These are phyloP conservation scores for Globisporangium sylvaticum DNA, from an alignment of 352 stramenopile species.

Conservation along the genomic window DNA sequence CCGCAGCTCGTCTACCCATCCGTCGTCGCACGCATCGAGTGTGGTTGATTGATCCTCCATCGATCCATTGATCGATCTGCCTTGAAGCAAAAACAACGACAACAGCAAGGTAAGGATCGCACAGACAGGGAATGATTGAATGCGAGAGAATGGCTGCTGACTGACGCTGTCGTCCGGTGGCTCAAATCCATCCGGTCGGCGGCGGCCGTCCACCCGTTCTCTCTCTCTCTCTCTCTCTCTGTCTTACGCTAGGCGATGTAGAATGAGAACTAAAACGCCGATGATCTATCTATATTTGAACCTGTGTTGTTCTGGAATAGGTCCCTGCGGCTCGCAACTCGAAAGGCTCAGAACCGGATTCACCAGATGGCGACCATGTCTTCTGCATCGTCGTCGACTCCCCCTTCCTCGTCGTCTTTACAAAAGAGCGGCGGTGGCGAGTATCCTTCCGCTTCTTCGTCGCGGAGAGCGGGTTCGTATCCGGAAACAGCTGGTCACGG, in stretches of 20 bases:
- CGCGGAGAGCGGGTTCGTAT: constrained; percentile 19
- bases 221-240: not conserved
- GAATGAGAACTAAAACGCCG: not conserved
- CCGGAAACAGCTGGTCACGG: constrained; percentile 18
- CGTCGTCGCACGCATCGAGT: constrained; percentile 4
- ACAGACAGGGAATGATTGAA: not conserved
- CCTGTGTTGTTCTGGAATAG: constrained; percentile 6
- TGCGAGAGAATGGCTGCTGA: constrained; percentile 3
- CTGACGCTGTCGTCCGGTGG: constrained; percentile 6
- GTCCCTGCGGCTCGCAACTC: not conserved
- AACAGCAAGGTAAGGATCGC: constrained; percentile 1
- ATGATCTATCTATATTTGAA: constrained; percentile 10
- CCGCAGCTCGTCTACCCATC: not conserved
- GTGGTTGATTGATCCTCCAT: constrained; percentile 17
- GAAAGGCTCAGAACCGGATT: constrained; percentile 18
- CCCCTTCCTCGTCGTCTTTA: constrained; percentile 7
- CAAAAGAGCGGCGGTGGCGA: constrained; percentile 6
- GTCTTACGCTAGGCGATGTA: not conserved
- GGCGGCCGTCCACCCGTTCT: not conserved
- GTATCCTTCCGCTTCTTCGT: not conserved
- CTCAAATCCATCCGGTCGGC: constrained; percentile 13
- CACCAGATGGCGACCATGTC: constrained; percentile 19
- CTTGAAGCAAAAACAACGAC: not conserved
- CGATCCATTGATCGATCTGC: constrained; percentile 22
- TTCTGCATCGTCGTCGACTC: constrained; percentile 9